phyloP scores from a whole-genome alignment of 805 yeast species.

The Yarrowia bubula region DNA sequence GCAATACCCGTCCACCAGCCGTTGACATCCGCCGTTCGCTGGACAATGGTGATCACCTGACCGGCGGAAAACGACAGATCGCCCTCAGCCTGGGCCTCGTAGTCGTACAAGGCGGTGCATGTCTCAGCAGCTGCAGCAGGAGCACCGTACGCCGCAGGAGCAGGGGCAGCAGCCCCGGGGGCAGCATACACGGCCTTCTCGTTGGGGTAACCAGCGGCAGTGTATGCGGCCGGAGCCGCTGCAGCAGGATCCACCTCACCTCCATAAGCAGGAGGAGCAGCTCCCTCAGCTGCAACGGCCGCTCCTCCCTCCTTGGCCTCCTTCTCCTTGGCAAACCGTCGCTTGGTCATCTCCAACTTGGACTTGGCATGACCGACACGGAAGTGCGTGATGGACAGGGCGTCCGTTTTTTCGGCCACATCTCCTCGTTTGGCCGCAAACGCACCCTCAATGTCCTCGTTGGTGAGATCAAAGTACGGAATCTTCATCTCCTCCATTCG shows the following conservation, averaged over 20 bases:
- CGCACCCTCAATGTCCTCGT: conserved; percentile 70
- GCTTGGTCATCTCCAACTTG: conserved; percentile 78
- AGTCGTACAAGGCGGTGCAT: conserved; percentile 89
- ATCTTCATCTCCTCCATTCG: conserved; percentile 95
- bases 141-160: neutral
- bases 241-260: conserved; percentile 35
- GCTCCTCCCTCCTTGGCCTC: neutral
- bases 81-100: conserved; percentile 88
- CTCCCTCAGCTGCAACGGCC: conserved; percentile 39
- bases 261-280: conserved; percentile 39
- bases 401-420: conserved; percentile 84
- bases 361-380: conserved; percentile 83
- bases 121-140: conserved; percentile 33
- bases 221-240: conserved; percentile 36
- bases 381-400: conserved; percentile 86
- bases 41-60: conserved; percentile 75
- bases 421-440: conserved; percentile 82
- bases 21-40: conserved; percentile 66
- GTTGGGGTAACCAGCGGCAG: conserved; percentile 36
- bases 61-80: conserved; percentile 89
- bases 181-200: conserved; percentile 35
- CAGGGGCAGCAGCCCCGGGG: conserved; percentile 38
- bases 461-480: conserved; percentile 85
- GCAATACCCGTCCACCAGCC: conserved; percentile 98
- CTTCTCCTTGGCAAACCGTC: conserved; percentile 49